Percentiles rank a stretch among this genome's conserved stretches.
Conservation (phyloP, 106 monocot species). For the Xerophyta viscosa region DNA sequence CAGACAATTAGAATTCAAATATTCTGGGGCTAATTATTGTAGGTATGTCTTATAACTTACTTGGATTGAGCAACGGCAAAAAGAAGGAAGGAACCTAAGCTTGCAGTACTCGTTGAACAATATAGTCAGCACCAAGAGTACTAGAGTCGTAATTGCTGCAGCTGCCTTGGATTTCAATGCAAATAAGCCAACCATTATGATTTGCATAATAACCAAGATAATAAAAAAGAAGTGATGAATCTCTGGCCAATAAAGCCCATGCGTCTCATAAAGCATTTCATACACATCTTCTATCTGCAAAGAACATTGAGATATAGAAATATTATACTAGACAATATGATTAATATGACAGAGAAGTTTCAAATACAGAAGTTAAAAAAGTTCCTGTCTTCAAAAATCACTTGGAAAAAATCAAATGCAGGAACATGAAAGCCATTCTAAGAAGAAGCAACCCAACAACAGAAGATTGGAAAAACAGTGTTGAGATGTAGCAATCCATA, state of each 20-base stretch:
- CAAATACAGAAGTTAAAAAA: too few species aligned
- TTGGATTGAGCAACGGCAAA: constrained; percentile 32
- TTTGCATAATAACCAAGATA: constrained; percentile 53
- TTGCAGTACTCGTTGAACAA: constrained; percentile 77
- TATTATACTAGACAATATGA: too few species aligned
- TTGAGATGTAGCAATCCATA: too few species aligned
- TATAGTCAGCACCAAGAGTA: constrained; percentile 37
- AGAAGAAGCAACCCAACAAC: too few species aligned
- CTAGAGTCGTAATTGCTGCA: constrained; percentile 54
- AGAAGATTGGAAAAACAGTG: too few species aligned
- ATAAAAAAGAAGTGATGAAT: constrained; percentile 67
- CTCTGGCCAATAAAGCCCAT: constrained; percentile 62
- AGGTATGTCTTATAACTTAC: constrained; percentile 7
- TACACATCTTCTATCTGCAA: constrained; percentile 76
- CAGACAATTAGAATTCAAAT: not conserved
- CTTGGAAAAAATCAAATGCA: too few species aligned
- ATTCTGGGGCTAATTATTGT: not conserved
- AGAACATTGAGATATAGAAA: not conserved
- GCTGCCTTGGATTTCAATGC: constrained; percentile 60
- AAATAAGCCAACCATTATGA: constrained; percentile 66
- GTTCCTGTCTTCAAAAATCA: too few species aligned
- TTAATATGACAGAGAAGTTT: too few species aligned
- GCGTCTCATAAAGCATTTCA: constrained; percentile 52
- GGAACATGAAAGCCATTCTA: too few species aligned
- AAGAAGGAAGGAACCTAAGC: constrained; percentile 50